Evolutionary conservation across 345 rosid species (phyloP), one percentile per base, ranked within the genome.

Genomic region (Isatis tinctoria): DNA sequence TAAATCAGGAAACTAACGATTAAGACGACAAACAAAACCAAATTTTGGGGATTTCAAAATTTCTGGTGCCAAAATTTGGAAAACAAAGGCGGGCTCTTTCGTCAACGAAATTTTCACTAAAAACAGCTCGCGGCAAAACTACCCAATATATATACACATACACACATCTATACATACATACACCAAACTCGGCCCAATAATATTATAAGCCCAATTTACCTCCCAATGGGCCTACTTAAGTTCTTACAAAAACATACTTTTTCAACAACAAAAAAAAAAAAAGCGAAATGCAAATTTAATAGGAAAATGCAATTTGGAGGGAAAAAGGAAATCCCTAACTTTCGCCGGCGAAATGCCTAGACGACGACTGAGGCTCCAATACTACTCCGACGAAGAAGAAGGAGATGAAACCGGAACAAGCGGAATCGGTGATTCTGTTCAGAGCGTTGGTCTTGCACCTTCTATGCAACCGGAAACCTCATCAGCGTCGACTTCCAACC

Each of bases 341-440:
- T 72, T 72, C 52, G 54, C 72, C 71, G 78, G 70, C 37, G 60
- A 72, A 69, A 91, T 91, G 96, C 65, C 44, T 36, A 71, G 92
- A 70, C 73, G 97, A 67, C 90, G 92, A 58, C 84, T 88, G 28
- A 40, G 78, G 39, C 83, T 88, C 33, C 72, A 51, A 44, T 60
- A 72, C 72, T 79, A 70, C 49, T 86, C 94, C 60, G 89, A 84
- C 5, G 97, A 85, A 30, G 88, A 83, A 9, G 85, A 74, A 14
- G 83, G 69, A 13, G 81, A 66, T 32, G 78, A n/a, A 35, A 47
- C 0, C 10, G 83, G 57, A 24, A 74, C 58, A 27, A 54, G 3
- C 20, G 48, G 44, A 32, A 37, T 41, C 62, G 64, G 22, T 5
- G 75, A 45, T 65, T 69, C 65, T 22, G 16, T 20, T 40, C 68